Percentiles rank a stretch among this genome's conserved stretches.
These are phyloP conservation scores for Entophlyctis luteolus DNA, from an alignment of 192 early-diverging fungal genomes.

Conservation along the genomic window DNA sequence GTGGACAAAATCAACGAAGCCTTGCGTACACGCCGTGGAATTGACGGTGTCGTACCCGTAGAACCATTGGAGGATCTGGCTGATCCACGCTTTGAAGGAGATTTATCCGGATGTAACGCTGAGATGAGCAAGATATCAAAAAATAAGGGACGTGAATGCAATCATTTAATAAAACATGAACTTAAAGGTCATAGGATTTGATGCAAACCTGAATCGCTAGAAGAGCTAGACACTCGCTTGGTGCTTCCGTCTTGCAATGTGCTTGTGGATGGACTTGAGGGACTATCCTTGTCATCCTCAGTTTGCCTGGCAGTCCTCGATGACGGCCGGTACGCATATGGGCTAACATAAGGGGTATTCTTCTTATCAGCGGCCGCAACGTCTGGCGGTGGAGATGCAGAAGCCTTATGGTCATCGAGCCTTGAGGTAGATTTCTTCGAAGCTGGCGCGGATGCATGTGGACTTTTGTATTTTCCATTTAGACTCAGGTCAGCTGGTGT, in stretches of 20 bases:
- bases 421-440: background rate
- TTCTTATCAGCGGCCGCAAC: background rate
- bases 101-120: background rate
- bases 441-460: slow-evolving; percentile 4
- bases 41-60: background rate
- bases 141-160: too few relatives aligned
- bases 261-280: too few relatives aligned
- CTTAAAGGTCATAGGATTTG: too few relatives aligned
- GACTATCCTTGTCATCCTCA: background rate
- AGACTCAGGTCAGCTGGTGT: slow-evolving; percentile 1
- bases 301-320: background rate
- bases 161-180: too few relatives aligned
- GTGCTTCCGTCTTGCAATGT: too few relatives aligned
- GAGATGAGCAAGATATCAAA: too few relatives aligned
- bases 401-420: too few relatives aligned
- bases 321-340: slow-evolving; percentile 17
- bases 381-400: too few relatives aligned
- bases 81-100: background rate
- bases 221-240: too few relatives aligned
- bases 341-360: slow-evolving; percentile 19
- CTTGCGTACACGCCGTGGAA: slow-evolving; percentile 14
- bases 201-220: too few relatives aligned
- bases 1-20: slow-evolving; percentile 9
- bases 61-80: slow-evolving; percentile 1
- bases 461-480: slow-evolving; percentile 12